These are phyloP conservation scores for Mycena belliarum DNA, from an alignment of 768 basidiomycete genomes.

Conservation along the genomic window DNA sequence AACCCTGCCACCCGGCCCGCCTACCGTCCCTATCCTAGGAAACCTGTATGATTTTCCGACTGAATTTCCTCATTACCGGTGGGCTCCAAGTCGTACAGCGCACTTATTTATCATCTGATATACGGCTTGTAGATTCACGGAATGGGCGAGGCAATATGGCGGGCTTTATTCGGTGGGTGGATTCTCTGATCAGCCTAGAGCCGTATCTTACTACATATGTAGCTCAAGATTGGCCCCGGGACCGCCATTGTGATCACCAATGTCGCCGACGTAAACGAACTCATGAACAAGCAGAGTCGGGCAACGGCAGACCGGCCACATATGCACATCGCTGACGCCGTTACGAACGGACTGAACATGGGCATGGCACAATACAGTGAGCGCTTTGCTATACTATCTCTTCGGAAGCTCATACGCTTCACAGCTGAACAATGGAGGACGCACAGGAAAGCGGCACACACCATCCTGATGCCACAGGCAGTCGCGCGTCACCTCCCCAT, in stretches of 20 bases:
- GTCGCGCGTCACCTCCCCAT: conserved; percentile 23
- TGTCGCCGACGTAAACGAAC: conserved; percentile 3
- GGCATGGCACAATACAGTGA: conserved; percentile 1
- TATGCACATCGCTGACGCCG: conserved; percentile 20
- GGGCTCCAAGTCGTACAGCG: too few relatives aligned
- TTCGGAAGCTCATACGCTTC: neutral
- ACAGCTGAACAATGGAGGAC: conserved; percentile 15
- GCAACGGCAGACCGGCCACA: conserved; percentile 28
- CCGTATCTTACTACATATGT: neutral
- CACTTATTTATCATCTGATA: too few relatives aligned
- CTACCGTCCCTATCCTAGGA: conserved; percentile 17
- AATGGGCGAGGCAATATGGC: conserved; percentile 30
- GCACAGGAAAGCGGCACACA: conserved; percentile 16
- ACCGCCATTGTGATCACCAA: conserved; percentile 8
- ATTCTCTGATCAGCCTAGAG: neutral
- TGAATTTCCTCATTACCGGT: conserved; percentile 14
- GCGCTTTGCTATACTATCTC: neutral
- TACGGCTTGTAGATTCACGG: conserved; percentile 26
- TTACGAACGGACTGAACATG: conserved; percentile 18
- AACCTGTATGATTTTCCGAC: conserved; percentile 18
- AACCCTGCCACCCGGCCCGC: conserved; percentile 16
- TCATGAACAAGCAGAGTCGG: conserved; percentile 15
- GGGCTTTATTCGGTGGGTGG: conserved; percentile 26
- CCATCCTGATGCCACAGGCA: conserved; percentile 24
- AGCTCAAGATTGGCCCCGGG: conserved; percentile 9